Conservation (phyloP, 495 filamentous ascomycete genomes). For the Talaromyces wortmannii region DNA sequence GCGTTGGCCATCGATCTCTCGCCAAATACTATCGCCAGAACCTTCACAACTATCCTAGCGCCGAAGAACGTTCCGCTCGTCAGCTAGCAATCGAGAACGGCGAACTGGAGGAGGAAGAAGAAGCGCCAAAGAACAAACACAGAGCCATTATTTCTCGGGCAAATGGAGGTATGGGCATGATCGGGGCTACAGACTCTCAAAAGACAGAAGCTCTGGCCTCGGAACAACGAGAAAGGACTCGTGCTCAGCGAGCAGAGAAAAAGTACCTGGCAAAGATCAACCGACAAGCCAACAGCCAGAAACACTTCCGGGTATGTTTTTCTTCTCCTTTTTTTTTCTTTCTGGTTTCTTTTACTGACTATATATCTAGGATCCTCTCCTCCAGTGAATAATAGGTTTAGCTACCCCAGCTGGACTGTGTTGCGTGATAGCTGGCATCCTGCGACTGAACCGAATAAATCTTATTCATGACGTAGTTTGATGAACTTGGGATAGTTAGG, state of each 20-base stretch:
- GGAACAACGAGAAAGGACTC: slow-evolving; percentile 61
- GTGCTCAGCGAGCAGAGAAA: slow-evolving; percentile 50
- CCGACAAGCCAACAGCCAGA: slow-evolving; percentile 60
- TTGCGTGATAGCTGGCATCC: not conserved
- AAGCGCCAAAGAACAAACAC: slow-evolving; percentile 36
- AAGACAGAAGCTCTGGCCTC: slow-evolving; percentile 54
- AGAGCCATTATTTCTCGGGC: slow-evolving; percentile 58
- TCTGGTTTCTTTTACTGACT: slow-evolving; percentile 10
- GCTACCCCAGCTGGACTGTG: not conserved
- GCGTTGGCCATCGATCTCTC: slow-evolving; percentile 85
- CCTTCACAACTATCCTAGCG: slow-evolving; percentile 69
- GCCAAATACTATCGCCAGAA: slow-evolving; percentile 89
- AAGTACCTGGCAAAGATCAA: slow-evolving; percentile 58
- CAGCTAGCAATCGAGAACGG: slow-evolving; percentile 38
- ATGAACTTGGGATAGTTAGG: too few relatives aligned
- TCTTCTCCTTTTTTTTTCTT: not conserved
- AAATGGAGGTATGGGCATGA: slow-evolving; percentile 69
- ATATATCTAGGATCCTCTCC: slow-evolving; percentile 30
- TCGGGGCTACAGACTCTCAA: slow-evolving; percentile 64
- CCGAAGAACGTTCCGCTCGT: slow-evolving; percentile 48
- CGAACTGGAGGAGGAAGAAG: slow-evolving; percentile 16
- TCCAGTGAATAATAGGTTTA: slow-evolving; percentile 25
- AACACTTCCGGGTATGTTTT: slow-evolving; percentile 63
- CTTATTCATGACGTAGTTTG: too few relatives aligned
- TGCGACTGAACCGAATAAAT: not conserved